Conservation (phyloP, 2,329 filamentous ascomycete genomes). For the Xylaria sp. region DNA sequence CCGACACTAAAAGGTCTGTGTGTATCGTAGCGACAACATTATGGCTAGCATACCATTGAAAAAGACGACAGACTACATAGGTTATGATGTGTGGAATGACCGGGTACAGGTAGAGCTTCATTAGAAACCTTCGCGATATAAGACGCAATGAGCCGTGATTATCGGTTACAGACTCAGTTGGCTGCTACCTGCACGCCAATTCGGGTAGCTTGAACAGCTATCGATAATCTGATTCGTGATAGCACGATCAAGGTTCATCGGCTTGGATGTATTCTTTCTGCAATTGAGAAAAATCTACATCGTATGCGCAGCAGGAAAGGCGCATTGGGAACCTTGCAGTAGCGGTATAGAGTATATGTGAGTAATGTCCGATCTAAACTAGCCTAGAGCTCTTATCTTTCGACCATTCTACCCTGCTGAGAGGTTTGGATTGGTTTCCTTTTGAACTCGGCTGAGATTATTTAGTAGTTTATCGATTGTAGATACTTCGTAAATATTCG, state of each 20-base stretch:
- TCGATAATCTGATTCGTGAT: neutral
- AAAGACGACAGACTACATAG: neutral
- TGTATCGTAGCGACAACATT: neutral
- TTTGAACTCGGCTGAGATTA: neutral
- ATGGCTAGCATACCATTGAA: neutral
- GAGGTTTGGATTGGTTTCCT: neutral
- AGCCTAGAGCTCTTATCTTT: neutral
- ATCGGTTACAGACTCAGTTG: neutral
- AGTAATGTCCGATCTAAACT: neutral
- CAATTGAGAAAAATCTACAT: neutral
- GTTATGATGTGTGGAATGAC: no score
- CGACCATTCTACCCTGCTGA: neutral
- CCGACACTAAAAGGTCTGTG: neutral
- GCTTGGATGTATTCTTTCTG: neutral
- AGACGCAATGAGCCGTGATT: neutral
- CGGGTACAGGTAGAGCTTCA: neutral
- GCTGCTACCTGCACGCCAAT: neutral
- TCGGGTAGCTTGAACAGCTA: neutral
- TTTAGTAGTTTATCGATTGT: no score
- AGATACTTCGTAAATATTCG: neutral
- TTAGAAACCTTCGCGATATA: neutral
- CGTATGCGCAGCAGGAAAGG: neutral
- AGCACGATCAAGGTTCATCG: neutral
- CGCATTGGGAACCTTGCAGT: constrained; percentile 16
- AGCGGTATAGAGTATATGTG: constrained; percentile 9